Conservation (phyloP, 2,329 filamentous ascomycete species). For the Colletotrichum australisinense region DNA sequence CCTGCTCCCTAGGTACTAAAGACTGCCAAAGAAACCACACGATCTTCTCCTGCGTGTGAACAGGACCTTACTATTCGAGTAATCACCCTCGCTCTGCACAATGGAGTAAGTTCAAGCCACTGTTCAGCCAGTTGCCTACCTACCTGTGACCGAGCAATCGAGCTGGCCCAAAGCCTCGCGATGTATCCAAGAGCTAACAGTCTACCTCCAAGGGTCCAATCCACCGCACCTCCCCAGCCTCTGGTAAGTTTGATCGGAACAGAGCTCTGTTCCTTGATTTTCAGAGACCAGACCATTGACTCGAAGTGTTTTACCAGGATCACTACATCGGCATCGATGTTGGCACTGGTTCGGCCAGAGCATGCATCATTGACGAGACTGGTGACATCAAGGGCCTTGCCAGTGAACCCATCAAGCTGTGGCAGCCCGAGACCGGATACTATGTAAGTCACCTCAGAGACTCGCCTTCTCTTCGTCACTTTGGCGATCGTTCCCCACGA, state of each 20-base stretch:
- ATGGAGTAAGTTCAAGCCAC: constrained; percentile 28
- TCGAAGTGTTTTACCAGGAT: constrained; percentile 51
- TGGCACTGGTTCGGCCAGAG: constrained; percentile 93
- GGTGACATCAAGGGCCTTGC: constrained; percentile 87
- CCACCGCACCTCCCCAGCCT: constrained; percentile 21
- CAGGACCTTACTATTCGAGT: background rate
- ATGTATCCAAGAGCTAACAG: background rate
- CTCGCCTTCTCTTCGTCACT: background rate
- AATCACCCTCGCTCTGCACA: background rate
- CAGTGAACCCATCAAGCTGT: constrained; percentile 81
- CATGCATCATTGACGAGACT: constrained; percentile 92
- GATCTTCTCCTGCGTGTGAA: background rate
- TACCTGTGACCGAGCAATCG: background rate
- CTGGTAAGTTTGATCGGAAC: constrained; percentile 22
- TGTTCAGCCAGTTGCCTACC: background rate
- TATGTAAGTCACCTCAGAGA: constrained; percentile 66
- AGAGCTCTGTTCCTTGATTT: background rate
- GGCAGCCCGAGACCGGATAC: constrained; percentile 81
- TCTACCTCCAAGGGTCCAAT: constrained; percentile 16
- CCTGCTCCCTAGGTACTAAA: background rate
- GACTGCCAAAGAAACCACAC: background rate
- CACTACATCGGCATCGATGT: constrained; percentile 91
- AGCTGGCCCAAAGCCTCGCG: background rate
- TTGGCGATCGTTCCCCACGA: background rate
- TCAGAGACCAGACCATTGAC: constrained; percentile 11